Evolutionary conservation across 768 basidiomycete genomes (phyloP), one percentile per base, ranked within the genome.

Genomic region (Coprinellus aureogranulatus): DNA sequence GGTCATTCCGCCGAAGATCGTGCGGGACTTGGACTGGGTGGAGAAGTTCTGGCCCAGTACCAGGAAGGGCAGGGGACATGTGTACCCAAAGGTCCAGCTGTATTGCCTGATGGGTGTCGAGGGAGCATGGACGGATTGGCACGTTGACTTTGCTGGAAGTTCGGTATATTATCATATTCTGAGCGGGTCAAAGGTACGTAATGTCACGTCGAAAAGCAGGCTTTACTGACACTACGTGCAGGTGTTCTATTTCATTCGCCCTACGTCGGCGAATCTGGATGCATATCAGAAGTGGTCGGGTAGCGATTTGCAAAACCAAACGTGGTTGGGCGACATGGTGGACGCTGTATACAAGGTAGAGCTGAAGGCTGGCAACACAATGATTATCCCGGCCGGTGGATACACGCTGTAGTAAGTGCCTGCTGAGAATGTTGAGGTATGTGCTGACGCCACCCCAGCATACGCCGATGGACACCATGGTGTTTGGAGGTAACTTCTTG

Each of bases 91-190:
- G 66, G 96, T 99, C 1, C 94, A 96, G 66, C 70, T 96, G 51
- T 99, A 99, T 69, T 98, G 96, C 66, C 76, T 99, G 57, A 99
- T 99, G 97, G 92, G 93, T 31, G 94, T 96, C 22, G 87, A 85
- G 8, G 83, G 86, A 23, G 92, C 93, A 28, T 98, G 95, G 93
- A 99, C 96, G 60, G 96, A 98, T 67, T 98, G 95, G 97, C 96
- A 99, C 66, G 79, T 98, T 59, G 97, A 99, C 73, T 98, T 99
- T 68, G 96, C 96, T 22, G 97, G 94, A 0, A 94, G 92, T 2
- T 96, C 91, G 1, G 96, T 95, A n/a, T 98, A 96, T 71, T 98
- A 98, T 67, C 94, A 98, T 64, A 87, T 99, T 59, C 78, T 97
- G 20, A 81, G 77, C 42, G 94, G 94, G 26, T 80, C 85, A 55